Conservation (phyloP, 2,329 filamentous ascomycete genomes). For the Talaromyces sp. region DNA sequence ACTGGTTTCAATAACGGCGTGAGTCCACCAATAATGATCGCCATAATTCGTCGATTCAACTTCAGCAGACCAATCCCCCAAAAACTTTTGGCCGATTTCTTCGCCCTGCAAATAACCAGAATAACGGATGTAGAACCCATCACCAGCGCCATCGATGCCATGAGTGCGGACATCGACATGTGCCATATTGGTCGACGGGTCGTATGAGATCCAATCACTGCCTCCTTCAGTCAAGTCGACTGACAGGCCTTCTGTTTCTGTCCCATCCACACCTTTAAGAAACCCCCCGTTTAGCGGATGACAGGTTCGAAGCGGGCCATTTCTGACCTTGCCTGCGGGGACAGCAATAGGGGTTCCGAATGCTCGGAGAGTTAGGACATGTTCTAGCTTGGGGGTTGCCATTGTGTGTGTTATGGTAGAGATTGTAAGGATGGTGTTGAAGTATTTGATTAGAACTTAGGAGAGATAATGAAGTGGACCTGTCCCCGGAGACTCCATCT, state of each 20-base stretch:
- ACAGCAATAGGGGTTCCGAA: background rate
- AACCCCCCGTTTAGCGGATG: background rate
- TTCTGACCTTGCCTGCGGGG: background rate
- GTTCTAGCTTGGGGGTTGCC: background rate
- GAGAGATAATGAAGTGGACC: background rate
- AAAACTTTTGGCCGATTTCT: background rate
- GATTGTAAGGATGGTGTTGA: background rate
- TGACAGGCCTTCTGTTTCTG: background rate
- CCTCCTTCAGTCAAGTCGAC: background rate
- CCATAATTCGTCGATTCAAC: background rate
- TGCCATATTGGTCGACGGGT: background rate
- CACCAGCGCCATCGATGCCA: background rate
- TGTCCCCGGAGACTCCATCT: background rate
- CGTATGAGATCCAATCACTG: constrained; percentile 1
- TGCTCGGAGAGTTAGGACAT: background rate
- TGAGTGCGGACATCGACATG: constrained; percentile 1
- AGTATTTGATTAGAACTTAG: background rate
- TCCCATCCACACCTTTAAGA: background rate
- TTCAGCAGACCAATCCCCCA: background rate
- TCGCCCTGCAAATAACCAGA: background rate
- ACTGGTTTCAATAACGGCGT: background rate
- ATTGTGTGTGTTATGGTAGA: background rate
- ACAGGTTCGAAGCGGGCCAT: background rate
- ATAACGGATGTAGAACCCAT: background rate
- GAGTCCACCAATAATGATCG: background rate